These are phyloP conservation scores for Cardamine chenopodiifolia DNA, from an alignment of 345 rosid genomes.

Conservation along the genomic window DNA sequence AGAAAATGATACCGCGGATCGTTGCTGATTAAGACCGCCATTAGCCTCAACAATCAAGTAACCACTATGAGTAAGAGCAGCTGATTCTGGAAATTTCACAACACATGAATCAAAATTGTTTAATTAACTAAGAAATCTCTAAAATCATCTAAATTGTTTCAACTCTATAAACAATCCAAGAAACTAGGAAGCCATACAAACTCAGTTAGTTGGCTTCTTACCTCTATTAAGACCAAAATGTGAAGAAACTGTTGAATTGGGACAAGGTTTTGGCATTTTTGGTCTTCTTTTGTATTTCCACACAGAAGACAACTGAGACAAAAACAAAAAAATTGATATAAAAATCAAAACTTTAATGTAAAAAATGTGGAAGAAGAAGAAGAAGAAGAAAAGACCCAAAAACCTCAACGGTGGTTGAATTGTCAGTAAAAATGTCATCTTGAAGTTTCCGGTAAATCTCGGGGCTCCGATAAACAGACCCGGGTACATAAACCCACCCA, in stretches of 20 bases:
- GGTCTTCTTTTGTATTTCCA: constrained; percentile 77
- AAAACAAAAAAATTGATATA: constrained; percentile 3
- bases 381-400: neutral
- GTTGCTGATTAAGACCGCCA: constrained; percentile 98
- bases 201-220: constrained; percentile 28
- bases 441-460: constrained; percentile 67
- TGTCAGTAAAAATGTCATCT: constrained; percentile 69
- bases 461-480: constrained; percentile 82
- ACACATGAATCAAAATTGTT: neutral
- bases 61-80: constrained; percentile 56
- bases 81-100: constrained; percentile 46
- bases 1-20: constrained; percentile 69
- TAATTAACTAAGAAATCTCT: neutral
- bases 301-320: constrained; percentile 64
- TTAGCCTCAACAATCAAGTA: constrained; percentile 86
- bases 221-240: constrained; percentile 50
- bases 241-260: constrained; percentile 49
- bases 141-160: neutral
- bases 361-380: neutral
- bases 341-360: constrained; percentile 3
- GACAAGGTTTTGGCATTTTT: constrained; percentile 79
- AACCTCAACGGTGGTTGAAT: constrained; percentile 71
- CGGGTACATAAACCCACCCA: constrained; percentile 57
- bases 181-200: constrained; percentile 27
- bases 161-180: neutral